These are phyloP conservation scores for Microthyrium microscopicum DNA, from an alignment of 2,329 filamentous ascomycete species.

Conservation along the genomic window DNA sequence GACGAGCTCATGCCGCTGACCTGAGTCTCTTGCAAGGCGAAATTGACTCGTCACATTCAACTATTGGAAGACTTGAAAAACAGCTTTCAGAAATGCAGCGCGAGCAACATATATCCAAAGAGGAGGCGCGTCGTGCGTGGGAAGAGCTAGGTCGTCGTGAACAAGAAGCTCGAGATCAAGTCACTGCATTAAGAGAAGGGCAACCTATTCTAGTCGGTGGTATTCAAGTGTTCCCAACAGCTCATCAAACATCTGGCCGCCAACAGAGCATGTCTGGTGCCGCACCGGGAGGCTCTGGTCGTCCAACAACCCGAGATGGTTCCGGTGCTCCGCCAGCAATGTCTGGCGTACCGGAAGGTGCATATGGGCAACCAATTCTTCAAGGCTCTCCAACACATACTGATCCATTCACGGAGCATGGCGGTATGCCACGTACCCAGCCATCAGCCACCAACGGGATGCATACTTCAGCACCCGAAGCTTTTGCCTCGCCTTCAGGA, in stretches of 20 bases:
- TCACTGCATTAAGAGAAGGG: slow-evolving; percentile 68
- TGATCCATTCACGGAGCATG: slow-evolving; percentile 43
- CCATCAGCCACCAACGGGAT: background rate
- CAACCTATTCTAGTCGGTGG: slow-evolving; percentile 80
- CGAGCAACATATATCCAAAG: slow-evolving; percentile 86
- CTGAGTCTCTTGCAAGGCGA: background rate
- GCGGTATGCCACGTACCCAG: background rate
- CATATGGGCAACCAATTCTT: slow-evolving; percentile 12
- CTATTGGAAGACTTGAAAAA: slow-evolving; percentile 21
- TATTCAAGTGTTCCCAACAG: slow-evolving; percentile 89
- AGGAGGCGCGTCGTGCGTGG: slow-evolving; percentile 90
- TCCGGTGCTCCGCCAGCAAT: too few relatives aligned
- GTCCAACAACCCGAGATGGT: slow-evolving; percentile 19
- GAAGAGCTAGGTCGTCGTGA: slow-evolving; percentile 88
- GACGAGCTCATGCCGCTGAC: slow-evolving; percentile 42
- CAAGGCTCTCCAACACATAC: slow-evolving; percentile 36
- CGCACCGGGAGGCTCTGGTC: slow-evolving; percentile 33
- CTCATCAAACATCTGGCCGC: too few relatives aligned
- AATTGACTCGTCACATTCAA: slow-evolving; percentile 3
- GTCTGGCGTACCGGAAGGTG: slow-evolving; percentile 4
- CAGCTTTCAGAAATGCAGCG: slow-evolving; percentile 65
- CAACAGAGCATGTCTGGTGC: slow-evolving; percentile 48
- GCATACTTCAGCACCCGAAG: too few relatives aligned
- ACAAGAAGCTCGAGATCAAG: slow-evolving; percentile 81
- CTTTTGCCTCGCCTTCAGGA: too few relatives aligned